Percentiles rank a stretch among this genome's conserved stretches.
Evolutionary conservation across 345 rosid genomes (phyloP).

Genomic region (Lumnitzera littorea): DNA sequence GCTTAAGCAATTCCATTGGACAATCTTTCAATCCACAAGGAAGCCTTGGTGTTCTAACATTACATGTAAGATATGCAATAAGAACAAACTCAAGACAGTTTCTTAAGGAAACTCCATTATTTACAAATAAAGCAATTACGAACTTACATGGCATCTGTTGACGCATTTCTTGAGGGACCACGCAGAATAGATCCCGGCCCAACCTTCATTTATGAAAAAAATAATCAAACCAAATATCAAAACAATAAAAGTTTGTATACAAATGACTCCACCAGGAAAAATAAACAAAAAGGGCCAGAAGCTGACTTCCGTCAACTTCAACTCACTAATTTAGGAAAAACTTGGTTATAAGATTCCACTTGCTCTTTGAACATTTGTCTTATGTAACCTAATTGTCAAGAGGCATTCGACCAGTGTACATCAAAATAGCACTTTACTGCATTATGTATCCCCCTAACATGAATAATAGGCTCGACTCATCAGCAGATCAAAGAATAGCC

Average conservation of each 20-base stretch:
- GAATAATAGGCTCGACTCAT: too few species aligned
- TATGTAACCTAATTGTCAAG: too few species aligned
- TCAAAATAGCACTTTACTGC: too few species aligned
- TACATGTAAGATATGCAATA: constrained; percentile 9
- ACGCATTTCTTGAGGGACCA: constrained; percentile 80
- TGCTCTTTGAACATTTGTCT: too few species aligned
- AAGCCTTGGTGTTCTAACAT: constrained; percentile 74
- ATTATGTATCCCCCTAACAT: too few species aligned
- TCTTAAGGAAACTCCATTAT: constrained; percentile 3
- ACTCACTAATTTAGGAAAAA: too few species aligned
- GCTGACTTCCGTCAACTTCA: too few species aligned
- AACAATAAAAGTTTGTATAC: constrained; percentile 5
- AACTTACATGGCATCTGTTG: constrained; percentile 82
- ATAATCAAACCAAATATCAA: neutral
- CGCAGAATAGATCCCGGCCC: constrained; percentile 88
- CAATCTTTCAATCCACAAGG: constrained; percentile 74
- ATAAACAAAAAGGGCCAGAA: too few species aligned
- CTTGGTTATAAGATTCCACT: too few species aligned
- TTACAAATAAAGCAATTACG: constrained; percentile 9
- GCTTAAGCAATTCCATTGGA: constrained; percentile 76
- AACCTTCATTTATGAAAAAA: constrained; percentile 46
- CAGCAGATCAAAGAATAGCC: too few species aligned
- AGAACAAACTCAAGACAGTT: constrained; percentile 5
- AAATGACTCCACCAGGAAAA: neutral
- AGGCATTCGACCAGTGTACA: too few species aligned